Conservation (phyloP, 1,139 yeast species). For the Blastobotrys buckinghamii region DNA sequence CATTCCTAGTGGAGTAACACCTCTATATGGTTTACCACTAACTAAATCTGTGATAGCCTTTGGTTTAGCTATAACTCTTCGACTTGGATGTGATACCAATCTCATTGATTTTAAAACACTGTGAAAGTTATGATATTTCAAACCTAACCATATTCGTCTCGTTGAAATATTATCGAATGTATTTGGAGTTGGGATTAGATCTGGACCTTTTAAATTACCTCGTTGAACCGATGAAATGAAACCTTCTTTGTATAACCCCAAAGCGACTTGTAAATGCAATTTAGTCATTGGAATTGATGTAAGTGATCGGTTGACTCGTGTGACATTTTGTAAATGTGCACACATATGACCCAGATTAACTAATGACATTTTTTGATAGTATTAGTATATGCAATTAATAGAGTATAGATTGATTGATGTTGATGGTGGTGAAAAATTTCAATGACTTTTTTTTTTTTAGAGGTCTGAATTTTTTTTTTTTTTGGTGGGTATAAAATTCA, state of each 20-base stretch:
- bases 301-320: slow-evolving; percentile 63
- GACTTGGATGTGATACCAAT: slow-evolving; percentile 79
- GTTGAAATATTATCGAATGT: slow-evolving; percentile 85
- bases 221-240: slow-evolving; percentile 77
- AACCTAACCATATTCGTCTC: slow-evolving; percentile 85
- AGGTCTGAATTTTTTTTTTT: no score
- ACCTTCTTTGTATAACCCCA: slow-evolving; percentile 86
- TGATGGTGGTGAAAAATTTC: background rate
- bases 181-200: slow-evolving; percentile 61
- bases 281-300: slow-evolving; percentile 84
- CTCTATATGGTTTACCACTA: slow-evolving; percentile 67
- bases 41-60: slow-evolving; percentile 69
- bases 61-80: slow-evolving; percentile 57
- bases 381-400: no score
- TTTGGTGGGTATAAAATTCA: background rate
- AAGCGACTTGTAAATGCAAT: slow-evolving; percentile 74
- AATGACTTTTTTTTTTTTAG: no score
- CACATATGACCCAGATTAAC: slow-evolving; percentile 80
- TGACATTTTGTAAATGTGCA: slow-evolving; percentile 85
- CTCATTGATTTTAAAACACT: slow-evolving; percentile 71
- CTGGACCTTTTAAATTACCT: slow-evolving; percentile 92
- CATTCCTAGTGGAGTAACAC: slow-evolving; percentile 76
- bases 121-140: slow-evolving; percentile 76
- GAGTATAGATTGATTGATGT: background rate
- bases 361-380: slow-evolving; percentile 56